These are phyloP conservation scores for Sphagnum magellanicum DNA, from an alignment of 228 moss, liverwort and hornwort species.

Conservation along the genomic window DNA sequence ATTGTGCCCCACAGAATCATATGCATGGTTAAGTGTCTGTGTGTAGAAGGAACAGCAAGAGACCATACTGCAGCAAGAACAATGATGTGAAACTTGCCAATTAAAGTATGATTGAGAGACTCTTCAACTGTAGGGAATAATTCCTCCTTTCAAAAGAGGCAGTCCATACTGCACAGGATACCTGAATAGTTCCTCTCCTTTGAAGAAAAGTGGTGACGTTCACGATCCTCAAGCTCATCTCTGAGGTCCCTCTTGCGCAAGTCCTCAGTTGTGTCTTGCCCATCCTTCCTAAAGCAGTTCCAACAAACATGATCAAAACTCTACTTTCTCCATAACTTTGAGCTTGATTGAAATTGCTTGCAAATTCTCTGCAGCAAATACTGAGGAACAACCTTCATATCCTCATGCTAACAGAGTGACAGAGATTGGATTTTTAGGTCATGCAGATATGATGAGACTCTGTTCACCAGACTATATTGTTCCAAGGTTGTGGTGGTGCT, in stretches of 20 bases:
- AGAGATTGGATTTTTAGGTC: too few relatives aligned
- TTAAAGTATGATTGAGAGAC: background rate
- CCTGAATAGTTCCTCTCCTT: conserved; percentile 30
- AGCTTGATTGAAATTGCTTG: background rate
- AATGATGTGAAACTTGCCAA: background rate
- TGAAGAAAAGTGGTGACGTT: conserved; percentile 36
- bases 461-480: too few relatives aligned
- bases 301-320: background rate
- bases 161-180: background rate
- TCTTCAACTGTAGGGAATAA: background rate
- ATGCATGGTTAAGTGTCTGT: background rate
- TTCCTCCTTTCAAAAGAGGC: too few relatives aligned
- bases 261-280: conserved; percentile 42
- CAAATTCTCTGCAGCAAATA: background rate
- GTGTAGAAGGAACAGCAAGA: background rate
- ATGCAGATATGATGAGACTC: too few relatives aligned
- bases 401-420: too few relatives aligned
- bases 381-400: too few relatives aligned
- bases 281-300: conserved; percentile 25
- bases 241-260: conserved; percentile 38
- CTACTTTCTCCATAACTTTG: background rate
- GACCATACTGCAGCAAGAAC: background rate
- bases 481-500: too few relatives aligned
- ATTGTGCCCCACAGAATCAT: background rate
- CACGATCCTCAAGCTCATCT: conserved; percentile 47